Percentiles rank a stretch among this genome's conserved stretches.
phyloP scores from a whole-genome alignment of 2,329 filamentous ascomycete genomes.

The Ophioceras dolichostomum region DNA sequence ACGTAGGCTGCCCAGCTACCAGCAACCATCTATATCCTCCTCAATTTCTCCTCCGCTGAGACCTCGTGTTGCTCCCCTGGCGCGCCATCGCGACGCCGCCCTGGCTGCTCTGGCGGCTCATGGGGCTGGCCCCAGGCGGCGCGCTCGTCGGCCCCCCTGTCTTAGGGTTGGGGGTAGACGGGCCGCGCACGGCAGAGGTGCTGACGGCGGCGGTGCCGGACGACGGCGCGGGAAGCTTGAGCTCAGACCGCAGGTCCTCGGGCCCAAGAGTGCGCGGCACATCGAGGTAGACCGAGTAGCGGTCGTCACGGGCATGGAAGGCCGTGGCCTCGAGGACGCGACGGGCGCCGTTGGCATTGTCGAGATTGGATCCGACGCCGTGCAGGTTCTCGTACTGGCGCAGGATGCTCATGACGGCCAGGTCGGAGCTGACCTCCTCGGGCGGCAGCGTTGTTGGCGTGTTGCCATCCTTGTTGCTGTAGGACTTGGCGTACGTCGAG shows the following conservation, averaged over 20 bases:
- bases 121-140: slow-evolving; percentile 28
- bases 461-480: slow-evolving; percentile 42
- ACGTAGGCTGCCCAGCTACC: no score
- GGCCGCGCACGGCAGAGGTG: slow-evolving; percentile 29
- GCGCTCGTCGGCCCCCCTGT: slow-evolving; percentile 1
- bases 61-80: slow-evolving; percentile 29
- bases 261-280: slow-evolving; percentile 26
- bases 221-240: slow-evolving; percentile 29
- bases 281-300: slow-evolving; percentile 34
- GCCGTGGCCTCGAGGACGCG: slow-evolving; percentile 43
- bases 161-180: slow-evolving; percentile 14
- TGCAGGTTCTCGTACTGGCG: slow-evolving; percentile 36
- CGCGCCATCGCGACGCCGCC: slow-evolving; percentile 46
- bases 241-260: slow-evolving; percentile 34
- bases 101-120: slow-evolving; percentile 44
- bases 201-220: slow-evolving; percentile 15
- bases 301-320: slow-evolving; percentile 30
- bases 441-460: slow-evolving; percentile 36
- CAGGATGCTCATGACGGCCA: slow-evolving; percentile 2
- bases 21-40: no score
- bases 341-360: slow-evolving; percentile 38
- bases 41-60: slow-evolving; percentile 11
- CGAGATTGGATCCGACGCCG: slow-evolving; percentile 43
- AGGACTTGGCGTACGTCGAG: slow-evolving; percentile 46
- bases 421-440: slow-evolving; percentile 30